A percentile compares a stretch with the other conserved stretches of the same genome.
These are phyloP conservation scores for Yamadazyma songkhlaensis DNA, from an alignment of 1,139 yeast species.

Conservation along the genomic window DNA sequence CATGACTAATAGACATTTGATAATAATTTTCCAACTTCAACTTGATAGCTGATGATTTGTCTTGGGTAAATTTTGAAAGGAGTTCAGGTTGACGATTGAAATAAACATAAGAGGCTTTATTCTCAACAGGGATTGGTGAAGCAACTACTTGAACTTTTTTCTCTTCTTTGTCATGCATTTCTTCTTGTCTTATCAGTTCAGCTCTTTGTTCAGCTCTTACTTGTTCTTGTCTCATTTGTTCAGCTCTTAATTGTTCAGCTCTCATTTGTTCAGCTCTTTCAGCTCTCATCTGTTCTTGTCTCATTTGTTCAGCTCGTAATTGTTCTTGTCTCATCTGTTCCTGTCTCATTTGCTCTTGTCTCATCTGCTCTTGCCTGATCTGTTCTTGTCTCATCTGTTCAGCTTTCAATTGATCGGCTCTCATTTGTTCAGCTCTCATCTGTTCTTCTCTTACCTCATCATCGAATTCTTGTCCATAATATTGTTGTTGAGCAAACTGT, in stretches of 20 bases:
- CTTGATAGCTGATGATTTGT: constrained; percentile 71
- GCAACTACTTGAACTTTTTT: constrained; percentile 7
- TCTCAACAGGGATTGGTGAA: constrained; percentile 2
- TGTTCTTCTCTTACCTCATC: constrained; percentile 9
- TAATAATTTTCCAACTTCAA: constrained; percentile 70
- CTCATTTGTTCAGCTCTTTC: constrained; percentile 5
- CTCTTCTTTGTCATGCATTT: constrained; percentile 7
- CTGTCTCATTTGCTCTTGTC: constrained; percentile 9
- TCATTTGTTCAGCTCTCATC: constrained; percentile 3
- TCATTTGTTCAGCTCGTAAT: constrained; percentile 4
- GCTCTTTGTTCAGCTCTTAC: neutral
- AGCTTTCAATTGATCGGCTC: constrained; percentile 5
- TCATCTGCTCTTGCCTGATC: constrained; percentile 3
- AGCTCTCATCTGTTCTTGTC: neutral
- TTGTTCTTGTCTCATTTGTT: constrained; percentile 6
- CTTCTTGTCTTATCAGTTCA: constrained; percentile 5
- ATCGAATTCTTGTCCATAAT: constrained; percentile 6
- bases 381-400: constrained; percentile 9
- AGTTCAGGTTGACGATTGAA: constrained; percentile 87
- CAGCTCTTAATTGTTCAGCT: constrained; percentile 1
- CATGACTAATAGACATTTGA: constrained; percentile 75
- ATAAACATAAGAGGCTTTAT: constrained; percentile 49
- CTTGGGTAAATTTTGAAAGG: constrained; percentile 63
- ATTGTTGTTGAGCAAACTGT: constrained; percentile 18
- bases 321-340: constrained; percentile 6